Evolutionary conservation across 148 eudicot genomes (phyloP), one percentile per base, ranked within the genome.

Genomic region (Rhododendron vialii): DNA sequence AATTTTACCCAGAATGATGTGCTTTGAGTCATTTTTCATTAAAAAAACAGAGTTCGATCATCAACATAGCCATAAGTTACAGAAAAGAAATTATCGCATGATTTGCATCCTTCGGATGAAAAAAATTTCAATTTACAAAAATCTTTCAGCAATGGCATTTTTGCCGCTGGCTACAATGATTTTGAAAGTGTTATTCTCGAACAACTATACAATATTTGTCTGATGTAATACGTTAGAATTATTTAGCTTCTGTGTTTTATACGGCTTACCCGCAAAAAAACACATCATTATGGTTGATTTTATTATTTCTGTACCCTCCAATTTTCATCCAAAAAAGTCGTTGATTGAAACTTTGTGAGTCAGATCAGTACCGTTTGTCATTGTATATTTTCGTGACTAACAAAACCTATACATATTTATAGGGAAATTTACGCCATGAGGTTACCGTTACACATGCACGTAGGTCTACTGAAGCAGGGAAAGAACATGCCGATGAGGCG

Each of bases 401-500:
- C 71, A 9, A 26, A 65, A 65, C 14, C 28, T 10, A 9, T 1
- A 24, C 1, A 61, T 65, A n/a, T 65, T 55, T 17, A 38, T 78
- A 90, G 88, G 74, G 9, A 38, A 74, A 82, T 35, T 22, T 33
- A 17, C 87, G 91, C 41, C 45, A 87, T 73, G 78, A 73, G 35
- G 85, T 86, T 17, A 84, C 82, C 48, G 82, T 83, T 15, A 69
- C 85, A 7, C 82, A 84, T 59, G 84, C 89, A 26, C 43, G 53
- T 45, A 61, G 55, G 78, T 82, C 89, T n/a, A 24, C 85, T 1
- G 88, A 89, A 15, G 87, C 92, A 47, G 92, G 93, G 18, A 93
- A 91, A 61, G 86, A 90, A 80, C 91, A 91, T 10, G 78, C 91
- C n/a, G 89, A 90, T 41, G 94, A 93, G 41, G 93, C 98, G 1